Evolutionary conservation across 768 basidiomycete species (phyloP), one percentile per base, ranked within the genome.

Genomic region (Leccinum disarticulatum): DNA sequence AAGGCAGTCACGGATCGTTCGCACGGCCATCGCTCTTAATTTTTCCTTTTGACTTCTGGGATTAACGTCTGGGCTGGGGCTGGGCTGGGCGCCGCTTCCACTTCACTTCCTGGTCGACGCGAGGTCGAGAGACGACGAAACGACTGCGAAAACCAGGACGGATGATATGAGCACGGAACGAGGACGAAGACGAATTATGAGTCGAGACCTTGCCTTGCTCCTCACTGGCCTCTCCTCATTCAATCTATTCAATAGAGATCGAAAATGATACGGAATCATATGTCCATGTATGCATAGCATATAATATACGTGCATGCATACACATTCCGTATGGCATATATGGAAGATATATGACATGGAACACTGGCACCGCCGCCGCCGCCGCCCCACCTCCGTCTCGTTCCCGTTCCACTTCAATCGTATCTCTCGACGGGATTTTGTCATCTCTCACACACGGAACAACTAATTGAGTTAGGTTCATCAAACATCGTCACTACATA

Each of bases 391-490:
- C n/a, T 46, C 15, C 43, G 43, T 46, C 43, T 46, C 19, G 43
- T 46, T 46, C 43, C 43, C 43, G 43, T 46, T 46, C n/a, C 11
- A 46, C 43, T 46, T 46, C n/a, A 46, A 46, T 46, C 19, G 19
- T 46, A 46, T 46, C n/a, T 36, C 35, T 46, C 43, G 43, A 19
- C 56, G 38, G 52, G 22, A 57, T 51, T 52, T 25, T 15, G 56
- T 43, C 56, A 52, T 31, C 53, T 38, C 27, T 19, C 19, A 15
- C 35, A 46, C 43, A 46, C 19, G 38, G 17, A 33, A 49, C 27
- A 22, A 17, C 48, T 49, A 22, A 55, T 54, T 56, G 62, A 63
- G 61, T 69, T 69, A 69, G 54, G 64, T 71, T 69, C 53, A 58
- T 25, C 53, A 58, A 46, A 46, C 43, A 19, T 46, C 43, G 11